Evolutionary conservation across 164 flowering plant species (phyloP).

Genomic region (Litsea cubeba): DNA sequence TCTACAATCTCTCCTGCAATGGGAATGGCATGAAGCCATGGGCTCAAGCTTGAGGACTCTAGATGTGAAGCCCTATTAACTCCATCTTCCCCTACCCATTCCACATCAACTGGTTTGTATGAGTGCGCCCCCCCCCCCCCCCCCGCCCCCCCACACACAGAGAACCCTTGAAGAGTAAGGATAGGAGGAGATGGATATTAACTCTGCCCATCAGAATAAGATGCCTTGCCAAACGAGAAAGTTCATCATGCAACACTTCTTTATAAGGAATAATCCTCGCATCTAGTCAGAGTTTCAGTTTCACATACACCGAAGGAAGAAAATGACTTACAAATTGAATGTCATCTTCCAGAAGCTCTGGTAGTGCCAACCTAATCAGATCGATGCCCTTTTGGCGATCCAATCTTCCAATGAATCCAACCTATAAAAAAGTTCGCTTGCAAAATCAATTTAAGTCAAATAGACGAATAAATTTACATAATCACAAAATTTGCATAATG

Average conservation of each 20-base stretch:
- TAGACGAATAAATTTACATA: background rate
- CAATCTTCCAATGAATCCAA: slow-evolving; percentile 94
- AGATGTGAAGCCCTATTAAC: too few species aligned
- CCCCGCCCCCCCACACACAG: too few species aligned
- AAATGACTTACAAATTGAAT: slow-evolving; percentile 72
- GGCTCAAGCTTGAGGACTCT: too few species aligned
- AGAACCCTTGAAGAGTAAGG: too few species aligned
- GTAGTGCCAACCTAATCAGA: slow-evolving; percentile 51
- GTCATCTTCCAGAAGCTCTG: slow-evolving; percentile 79
- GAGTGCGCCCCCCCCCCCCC: too few species aligned
- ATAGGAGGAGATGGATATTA: too few species aligned
- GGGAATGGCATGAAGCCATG: too few species aligned
- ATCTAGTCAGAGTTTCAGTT: background rate
- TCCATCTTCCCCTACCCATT: too few species aligned
- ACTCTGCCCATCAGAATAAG: too few species aligned
- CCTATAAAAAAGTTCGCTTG: slow-evolving; percentile 31
- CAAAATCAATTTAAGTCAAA: background rate
- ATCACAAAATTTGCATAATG: slow-evolving; percentile 1
- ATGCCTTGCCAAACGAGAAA: background rate
- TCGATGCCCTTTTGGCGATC: slow-evolving; percentile 95
- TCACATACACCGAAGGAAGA: background rate
- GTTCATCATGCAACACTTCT: background rate
- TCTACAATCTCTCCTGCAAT: too few species aligned
- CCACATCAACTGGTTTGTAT: too few species aligned
- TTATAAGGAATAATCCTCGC: background rate